Percentiles rank a stretch among this genome's conserved stretches.
Evolutionary conservation across 2,329 filamentous ascomycete species (phyloP).

Genomic region (Ascochyta viciae-villosae): DNA sequence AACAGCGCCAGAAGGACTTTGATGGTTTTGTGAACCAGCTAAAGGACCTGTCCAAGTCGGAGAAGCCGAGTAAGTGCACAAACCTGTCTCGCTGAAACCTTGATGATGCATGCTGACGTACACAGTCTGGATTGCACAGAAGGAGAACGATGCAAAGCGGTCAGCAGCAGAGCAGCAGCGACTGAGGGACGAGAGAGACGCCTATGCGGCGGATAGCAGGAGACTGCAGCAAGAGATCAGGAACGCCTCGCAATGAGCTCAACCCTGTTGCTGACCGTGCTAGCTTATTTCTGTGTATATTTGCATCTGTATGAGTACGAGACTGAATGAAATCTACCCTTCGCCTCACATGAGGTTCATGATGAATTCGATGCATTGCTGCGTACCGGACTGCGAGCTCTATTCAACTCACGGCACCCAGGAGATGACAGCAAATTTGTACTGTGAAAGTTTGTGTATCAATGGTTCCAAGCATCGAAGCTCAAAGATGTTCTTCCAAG

Average conservation of each 20-base stretch:
- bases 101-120: slow-evolving; percentile 15
- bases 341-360: background rate
- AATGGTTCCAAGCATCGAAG: background rate
- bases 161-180: slow-evolving; percentile 35
- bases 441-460: background rate
- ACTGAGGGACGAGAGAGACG: slow-evolving; percentile 41
- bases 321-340: slow-evolving; percentile 22
- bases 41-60: slow-evolving; percentile 88
- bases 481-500: too few species aligned
- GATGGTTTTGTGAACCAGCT: slow-evolving; percentile 84
- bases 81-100: background rate
- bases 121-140: slow-evolving; percentile 46
- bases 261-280: slow-evolving; percentile 1
- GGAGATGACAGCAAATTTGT: background rate
- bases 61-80: slow-evolving; percentile 78
- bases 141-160: slow-evolving; percentile 43
- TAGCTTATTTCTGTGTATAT: slow-evolving; percentile 19
- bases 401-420: background rate
- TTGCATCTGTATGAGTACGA: slow-evolving; percentile 25
- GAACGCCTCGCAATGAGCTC: slow-evolving; percentile 36
- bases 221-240: slow-evolving; percentile 45
- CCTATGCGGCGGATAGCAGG: slow-evolving; percentile 40
- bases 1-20: slow-evolving; percentile 82
- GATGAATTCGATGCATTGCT: background rate
- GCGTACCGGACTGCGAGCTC: background rate